A percentile compares a stretch with the other conserved stretches of the same genome.
These are phyloP conservation scores for Planoprotostelium fungivorum DNA, from an alignment of 78 protist genomes.

Conservation along the genomic window DNA sequence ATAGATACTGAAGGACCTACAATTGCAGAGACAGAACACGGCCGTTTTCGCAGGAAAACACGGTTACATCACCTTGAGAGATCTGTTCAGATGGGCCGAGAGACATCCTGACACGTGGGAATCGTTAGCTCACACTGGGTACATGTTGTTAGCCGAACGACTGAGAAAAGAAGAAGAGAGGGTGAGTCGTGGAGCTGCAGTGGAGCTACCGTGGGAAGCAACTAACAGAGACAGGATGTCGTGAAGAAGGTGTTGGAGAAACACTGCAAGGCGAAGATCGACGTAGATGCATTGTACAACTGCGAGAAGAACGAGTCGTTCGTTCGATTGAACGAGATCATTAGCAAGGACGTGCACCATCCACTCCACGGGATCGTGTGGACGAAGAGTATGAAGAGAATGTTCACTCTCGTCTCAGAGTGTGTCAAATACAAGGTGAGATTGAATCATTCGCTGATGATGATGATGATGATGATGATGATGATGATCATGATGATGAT, in stretches of 20 bases:
- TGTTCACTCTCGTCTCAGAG: slow-evolving; percentile 77
- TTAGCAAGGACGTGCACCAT: slow-evolving; percentile 1
- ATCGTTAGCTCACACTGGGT: slow-evolving; percentile 92
- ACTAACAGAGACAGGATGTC: background rate
- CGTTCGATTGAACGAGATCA: slow-evolving; percentile 6
- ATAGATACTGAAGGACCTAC: slow-evolving; percentile 78
- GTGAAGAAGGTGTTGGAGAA: slow-evolving; percentile 68
- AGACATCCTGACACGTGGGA: slow-evolving; percentile 55
- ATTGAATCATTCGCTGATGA: background rate
- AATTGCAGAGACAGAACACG: slow-evolving; percentile 35
- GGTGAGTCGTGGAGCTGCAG: background rate
- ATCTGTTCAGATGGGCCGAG: slow-evolving; percentile 97
- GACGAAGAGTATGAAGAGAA: slow-evolving; percentile 74
- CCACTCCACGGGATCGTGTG: slow-evolving; percentile 76
- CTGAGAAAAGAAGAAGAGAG: slow-evolving; percentile 82
- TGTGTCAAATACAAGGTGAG: slow-evolving; percentile 49
- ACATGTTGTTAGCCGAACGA: slow-evolving; percentile 91
- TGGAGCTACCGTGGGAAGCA: background rate
- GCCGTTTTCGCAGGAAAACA: slow-evolving; percentile 89
- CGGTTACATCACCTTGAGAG: slow-evolving; percentile 97
- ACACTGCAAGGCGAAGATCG: slow-evolving; percentile 58
- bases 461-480: background rate
- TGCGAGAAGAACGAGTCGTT: slow-evolving; percentile 18
- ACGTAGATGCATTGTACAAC: slow-evolving; percentile 42
- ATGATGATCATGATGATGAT: background rate